These are phyloP conservation scores for Porphyrellus cyaneotinctus DNA, from an alignment of 768 basidiomycete species.

Conservation along the genomic window DNA sequence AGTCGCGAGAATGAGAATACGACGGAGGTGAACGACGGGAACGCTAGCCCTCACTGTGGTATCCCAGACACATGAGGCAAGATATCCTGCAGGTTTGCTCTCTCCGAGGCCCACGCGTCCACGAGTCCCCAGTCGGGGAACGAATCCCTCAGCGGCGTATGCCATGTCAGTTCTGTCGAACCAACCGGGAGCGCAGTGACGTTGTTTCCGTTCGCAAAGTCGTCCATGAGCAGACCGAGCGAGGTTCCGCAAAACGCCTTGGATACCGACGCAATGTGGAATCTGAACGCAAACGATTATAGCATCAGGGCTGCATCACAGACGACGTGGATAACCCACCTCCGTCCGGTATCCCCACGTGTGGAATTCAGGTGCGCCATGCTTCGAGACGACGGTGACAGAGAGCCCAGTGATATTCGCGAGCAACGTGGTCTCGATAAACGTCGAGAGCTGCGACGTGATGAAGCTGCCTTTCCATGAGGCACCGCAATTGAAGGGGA, in stretches of 20 bases:
- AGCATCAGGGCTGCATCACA: background rate
- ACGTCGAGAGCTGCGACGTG: conserved; percentile 15
- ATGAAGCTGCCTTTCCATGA: conserved; percentile 4
- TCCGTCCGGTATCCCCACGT: conserved; percentile 37
- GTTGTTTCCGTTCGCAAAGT: conserved; percentile 35
- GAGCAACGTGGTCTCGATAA: conserved; percentile 17
- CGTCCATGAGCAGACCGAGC: conserved; percentile 41
- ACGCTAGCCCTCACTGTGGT: conserved; percentile 25
- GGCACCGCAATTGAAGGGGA: too few relatives aligned
- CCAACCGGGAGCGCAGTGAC: conserved; percentile 31
- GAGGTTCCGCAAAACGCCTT: conserved; percentile 39
- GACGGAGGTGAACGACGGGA: background rate
- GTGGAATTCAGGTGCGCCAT: conserved; percentile 29
- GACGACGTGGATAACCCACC: too few relatives aligned
- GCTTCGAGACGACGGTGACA: conserved; percentile 23
- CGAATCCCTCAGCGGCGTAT: conserved; percentile 34
- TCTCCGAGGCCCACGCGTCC: conserved; percentile 37
- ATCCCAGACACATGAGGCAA: conserved; percentile 41
- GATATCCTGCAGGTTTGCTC: conserved; percentile 36
- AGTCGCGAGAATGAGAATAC: background rate
- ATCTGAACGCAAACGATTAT: conserved; percentile 19
- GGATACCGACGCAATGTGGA: conserved; percentile 35
- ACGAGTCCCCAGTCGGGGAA: conserved; percentile 41
- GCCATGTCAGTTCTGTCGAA: conserved; percentile 33
- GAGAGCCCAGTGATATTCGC: conserved; percentile 32